Evolutionary conservation across 208 protist genomes (phyloP), one percentile per base, ranked within the genome.

Genomic region (Tritrichomonas foetus): DNA sequence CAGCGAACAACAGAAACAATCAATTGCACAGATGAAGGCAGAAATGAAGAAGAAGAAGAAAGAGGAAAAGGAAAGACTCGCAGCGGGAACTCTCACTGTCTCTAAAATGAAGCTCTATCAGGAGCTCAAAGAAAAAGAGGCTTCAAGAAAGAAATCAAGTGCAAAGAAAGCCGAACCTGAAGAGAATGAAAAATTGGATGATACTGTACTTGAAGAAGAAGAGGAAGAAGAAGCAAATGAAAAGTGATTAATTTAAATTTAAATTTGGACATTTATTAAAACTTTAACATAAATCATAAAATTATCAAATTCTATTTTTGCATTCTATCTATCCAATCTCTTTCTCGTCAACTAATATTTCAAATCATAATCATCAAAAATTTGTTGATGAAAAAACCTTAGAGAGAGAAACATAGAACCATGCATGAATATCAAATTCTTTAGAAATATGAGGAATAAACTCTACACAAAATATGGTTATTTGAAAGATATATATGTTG

Each of bases 171-270:
- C 53, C 14, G 27, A 89, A 39, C 14, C 14, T 33, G 47, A 44
- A 20, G 5, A 20, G 16, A 89, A 89, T 20, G 78, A 89, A 20
- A 47, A 89, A 16, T 22, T 47, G 33, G 78, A 53, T 39, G 78
- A 53, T 9, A 27, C 2, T 53, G 16, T 89, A 33, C 14, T 47
- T 39, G 78, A 89, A 57, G 78, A 89, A 89, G 78, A 44, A 55
- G 47, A 53, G n/a, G 78, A 89, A 39, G 78, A 89, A 57, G 78
- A 89, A 55, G 78, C 53, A 89, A 50, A 89, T 57, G 14, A 89
- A 57, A 20, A 50, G 16, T 89, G 33, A 89, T 57, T 33, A 57
- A 53, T 84, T 82, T 47, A 36, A 75, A n/a, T 75, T 9, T 25
- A 20, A 64, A 64, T 64, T 25, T 64, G n/a, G n/a, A n/a, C n/a